phyloP scores from a whole-genome alignment of 345 rosid genomes.

The Boechera retrofracta region DNA sequence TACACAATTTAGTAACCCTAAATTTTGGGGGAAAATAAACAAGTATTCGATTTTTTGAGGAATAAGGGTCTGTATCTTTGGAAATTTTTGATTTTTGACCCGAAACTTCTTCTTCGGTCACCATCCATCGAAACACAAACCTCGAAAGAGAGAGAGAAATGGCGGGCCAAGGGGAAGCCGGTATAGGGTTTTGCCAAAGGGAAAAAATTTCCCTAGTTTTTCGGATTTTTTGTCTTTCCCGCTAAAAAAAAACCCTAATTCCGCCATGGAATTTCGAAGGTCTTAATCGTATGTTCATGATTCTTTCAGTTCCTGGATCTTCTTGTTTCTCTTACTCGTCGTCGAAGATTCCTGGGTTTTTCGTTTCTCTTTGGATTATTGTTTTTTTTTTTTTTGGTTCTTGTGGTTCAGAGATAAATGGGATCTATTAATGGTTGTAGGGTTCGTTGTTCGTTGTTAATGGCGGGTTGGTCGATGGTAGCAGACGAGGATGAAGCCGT shows the following conservation, averaged over 20 bases:
- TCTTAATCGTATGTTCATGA: conserved; percentile 24
- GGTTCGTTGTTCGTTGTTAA: conserved; percentile 47
- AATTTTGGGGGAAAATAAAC: background rate
- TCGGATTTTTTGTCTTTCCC: conserved; percentile 41
- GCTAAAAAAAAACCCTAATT: conserved; percentile 33
- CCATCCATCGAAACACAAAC: conserved; percentile 38
- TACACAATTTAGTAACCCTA: conserved; percentile 33
- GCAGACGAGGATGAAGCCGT: conserved; percentile 38
- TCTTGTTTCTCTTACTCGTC: conserved; percentile 1
- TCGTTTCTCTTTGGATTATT: background rate
- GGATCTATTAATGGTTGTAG: conserved; percentile 44
- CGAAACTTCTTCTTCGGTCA: conserved; percentile 32
- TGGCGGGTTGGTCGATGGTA: conserved; percentile 60
- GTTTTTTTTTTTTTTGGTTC: background rate
- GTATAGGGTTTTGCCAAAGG: conserved; percentile 15
- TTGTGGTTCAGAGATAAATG: conserved; percentile 3
- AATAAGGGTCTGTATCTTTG: conserved; percentile 28
- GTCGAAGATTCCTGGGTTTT: conserved; percentile 9
- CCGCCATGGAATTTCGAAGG: conserved; percentile 27
- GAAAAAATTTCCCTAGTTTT: background rate
- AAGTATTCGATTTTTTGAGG: background rate
- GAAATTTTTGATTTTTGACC: conserved; percentile 22
- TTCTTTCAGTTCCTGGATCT: conserved; percentile 9
- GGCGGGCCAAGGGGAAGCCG: conserved; percentile 41
- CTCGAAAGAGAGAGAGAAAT: conserved; percentile 34